Base-by-base conservation (phyloP, 2,329 filamentous ascomycete genomes). In the Aspergillus intermedius region DNA sequence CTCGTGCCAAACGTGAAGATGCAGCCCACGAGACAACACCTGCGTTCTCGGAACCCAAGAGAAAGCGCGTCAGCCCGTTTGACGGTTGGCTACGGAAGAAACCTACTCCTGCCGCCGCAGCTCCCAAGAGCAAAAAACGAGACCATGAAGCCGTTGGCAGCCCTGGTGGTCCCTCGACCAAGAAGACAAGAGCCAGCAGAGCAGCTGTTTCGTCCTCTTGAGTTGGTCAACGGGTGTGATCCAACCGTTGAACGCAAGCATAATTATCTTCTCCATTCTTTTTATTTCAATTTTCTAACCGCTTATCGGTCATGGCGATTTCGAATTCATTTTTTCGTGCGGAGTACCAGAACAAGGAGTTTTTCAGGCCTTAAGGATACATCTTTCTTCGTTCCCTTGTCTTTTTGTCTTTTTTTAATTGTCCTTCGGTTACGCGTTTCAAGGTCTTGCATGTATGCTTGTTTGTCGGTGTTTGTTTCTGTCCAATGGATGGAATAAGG, bases 11-110 rank as follows among this genome's bases (percentile, higher is more conserved):
- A 50, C 62, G 59, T 43, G 53, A 58, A 13, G 53, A 58, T 10
- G 57, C 55, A 21, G 15, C 50, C 8, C 60, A 52, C 19, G 54
- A 56, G 28, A 53, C 47, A 15, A 62, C 61, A 7, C 63, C 62
- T 19, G 50, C 54, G 5, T 56, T 48, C 12, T 43, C 58, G 4
- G 57, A 60, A 22, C 53, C 55, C 19, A 61, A 58, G 46, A 62
- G 56, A 44, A 69, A 67, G 52, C 64, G 63, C 40, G 56, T 60
- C 25, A 72, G 67, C 48, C 69, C 71, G 3, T 74, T 74, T 51
- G 63, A 67, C 49, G 59, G 60, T 15, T 74, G 71, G 71, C 55
- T 61, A 42, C 62, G 69, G 17, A 69, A 66, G 55, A 69, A 72
- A 53, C 57, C 64, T 55, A 58, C 54, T 17, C 55, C 60, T 42